These are phyloP conservation scores for Candolleomyces aberdarensis DNA, from an alignment of 768 basidiomycete species.

Conservation along the genomic window DNA sequence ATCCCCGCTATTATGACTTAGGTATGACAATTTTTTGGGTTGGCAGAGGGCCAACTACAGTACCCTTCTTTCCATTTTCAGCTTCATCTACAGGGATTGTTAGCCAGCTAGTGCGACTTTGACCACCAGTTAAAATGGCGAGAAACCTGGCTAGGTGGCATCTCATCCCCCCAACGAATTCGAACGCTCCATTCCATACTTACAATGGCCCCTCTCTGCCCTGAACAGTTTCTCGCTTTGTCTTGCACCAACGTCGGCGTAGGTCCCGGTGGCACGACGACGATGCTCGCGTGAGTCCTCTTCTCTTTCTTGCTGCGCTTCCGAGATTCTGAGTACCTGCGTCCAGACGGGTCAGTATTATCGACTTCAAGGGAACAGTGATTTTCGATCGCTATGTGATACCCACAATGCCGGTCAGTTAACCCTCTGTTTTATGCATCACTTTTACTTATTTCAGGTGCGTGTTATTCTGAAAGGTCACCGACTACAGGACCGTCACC, in stretches of 20 bases:
- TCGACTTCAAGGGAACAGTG: conserved; percentile 54
- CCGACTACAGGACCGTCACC: conserved; percentile 67
- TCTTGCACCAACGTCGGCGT: conserved; percentile 74
- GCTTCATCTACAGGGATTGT: no score
- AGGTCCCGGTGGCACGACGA: conserved; percentile 76
- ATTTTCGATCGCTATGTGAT: conserved; percentile 64
- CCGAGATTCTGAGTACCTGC: neutral
- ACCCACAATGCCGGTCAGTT: conserved; percentile 50
- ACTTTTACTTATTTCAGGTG: neutral
- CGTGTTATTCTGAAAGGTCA: conserved; percentile 37
- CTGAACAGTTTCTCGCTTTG: conserved; percentile 52
- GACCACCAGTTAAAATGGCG: neutral
- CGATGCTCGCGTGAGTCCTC: conserved; percentile 71
- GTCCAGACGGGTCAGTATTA: conserved; percentile 44
- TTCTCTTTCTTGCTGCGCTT: conserved; percentile 1
- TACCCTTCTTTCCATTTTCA: conserved; percentile 1
- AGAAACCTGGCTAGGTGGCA: neutral
- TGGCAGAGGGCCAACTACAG: neutral
- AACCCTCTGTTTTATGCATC: neutral
- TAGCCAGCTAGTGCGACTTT: neutral
- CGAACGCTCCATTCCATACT: conserved; percentile 17
- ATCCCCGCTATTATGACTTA: neutral
- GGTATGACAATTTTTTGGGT: conserved; percentile 1
- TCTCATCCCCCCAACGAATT: conserved; percentile 10
- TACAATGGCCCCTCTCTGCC: conserved; percentile 31